Percentiles rank a stretch among this genome's conserved stretches.
Conservation (phyloP, 352 stramenopile genomes). For the Phytopythium sindhum region DNA sequence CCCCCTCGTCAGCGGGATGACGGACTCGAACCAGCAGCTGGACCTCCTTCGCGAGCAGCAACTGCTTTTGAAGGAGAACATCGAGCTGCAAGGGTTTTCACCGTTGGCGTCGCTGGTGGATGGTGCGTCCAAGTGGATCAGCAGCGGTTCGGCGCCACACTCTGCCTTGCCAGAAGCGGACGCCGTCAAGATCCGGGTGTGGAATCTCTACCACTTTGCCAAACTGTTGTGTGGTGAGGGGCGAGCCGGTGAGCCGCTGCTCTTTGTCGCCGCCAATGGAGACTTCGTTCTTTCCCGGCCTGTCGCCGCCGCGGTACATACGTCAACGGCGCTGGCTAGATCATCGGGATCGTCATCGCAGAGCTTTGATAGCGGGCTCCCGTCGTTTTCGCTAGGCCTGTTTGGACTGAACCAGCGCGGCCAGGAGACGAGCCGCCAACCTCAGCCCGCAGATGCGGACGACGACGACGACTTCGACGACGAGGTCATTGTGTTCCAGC, state of each 20-base stretch:
- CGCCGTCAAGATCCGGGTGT: constrained; percentile 46
- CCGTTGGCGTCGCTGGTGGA: constrained; percentile 38
- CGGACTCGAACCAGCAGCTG: constrained; percentile 14
- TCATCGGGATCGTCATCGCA: background rate
- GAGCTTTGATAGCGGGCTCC: background rate
- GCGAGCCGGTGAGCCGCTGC: constrained; percentile 54
- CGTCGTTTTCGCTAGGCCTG: background rate
- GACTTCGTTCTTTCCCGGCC: constrained; percentile 22
- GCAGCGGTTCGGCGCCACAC: background rate
- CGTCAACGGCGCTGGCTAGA: background rate
- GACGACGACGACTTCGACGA: constrained; percentile 81
- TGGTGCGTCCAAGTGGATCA: constrained; percentile 18
- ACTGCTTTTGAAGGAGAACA: constrained; percentile 64
- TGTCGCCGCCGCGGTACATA: background rate
- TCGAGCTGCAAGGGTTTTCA: constrained; percentile 68
- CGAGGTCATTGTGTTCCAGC: constrained; percentile 84
- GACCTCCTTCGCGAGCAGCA: constrained; percentile 31
- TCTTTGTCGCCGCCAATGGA: constrained; percentile 32
- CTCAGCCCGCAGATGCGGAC: constrained; percentile 17
- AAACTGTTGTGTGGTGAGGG: constrained; percentile 52
- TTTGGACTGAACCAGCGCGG: constrained; percentile 12
- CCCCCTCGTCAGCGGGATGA: constrained; percentile 20
- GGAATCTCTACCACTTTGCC: constrained; percentile 59
- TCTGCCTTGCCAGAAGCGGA: constrained; percentile 36
- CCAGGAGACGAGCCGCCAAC: constrained; percentile 10